Base-by-base conservation (phyloP, 179 eudicot genomes). In the Amaranthus tricolor region DNA sequence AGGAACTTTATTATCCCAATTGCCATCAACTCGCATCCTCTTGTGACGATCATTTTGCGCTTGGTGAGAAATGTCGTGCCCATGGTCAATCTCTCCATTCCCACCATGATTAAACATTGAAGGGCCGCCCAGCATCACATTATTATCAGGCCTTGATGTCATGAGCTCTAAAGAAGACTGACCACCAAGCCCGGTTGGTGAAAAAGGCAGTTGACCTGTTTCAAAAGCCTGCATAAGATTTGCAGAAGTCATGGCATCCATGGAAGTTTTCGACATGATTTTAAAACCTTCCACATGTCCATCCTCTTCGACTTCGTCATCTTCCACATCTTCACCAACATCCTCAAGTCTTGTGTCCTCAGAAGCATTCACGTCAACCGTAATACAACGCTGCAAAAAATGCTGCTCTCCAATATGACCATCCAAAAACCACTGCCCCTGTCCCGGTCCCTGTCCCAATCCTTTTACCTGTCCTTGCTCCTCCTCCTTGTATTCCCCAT, bases 221-320 rank as follows among this genome's bases (percentile, higher is more conserved):
- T 88, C 89, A 80, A 94, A 71, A 50, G 81, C 84, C 66, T 88
- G 91, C 73, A 89, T 82, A 19, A 86, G 80, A 75, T 90, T 86
- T 49, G 81, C 90, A 5, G 84, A 72, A 15, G 87, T 68, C 60
- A 84, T 78, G 2, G 79, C 90, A 74, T 79, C 85, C 13, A 88
- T 50, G 17, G 84, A 7, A 67, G 80, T 59, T 70, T 75, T 83
- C 4, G 82, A 74, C 66, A 73, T 62, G 76, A 81, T 70, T 51
- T 80, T 76, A 77, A 86, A 89, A 66, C 79, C 94, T 49, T 77
- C 82, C 7, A 66, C 89, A 6, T 68, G 87, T 58, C 76, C 90
- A n/a, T 81, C 86, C 0, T 79, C 87, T 62, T 82, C 94, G 14
- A 49, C 85, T 47, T 68, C 90, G 8, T 74, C 88, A 6, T 77